Evolutionary conservation across 805 yeast genomes (phyloP), one percentile per base, ranked within the genome.

Genomic region (Metschnikowia aberdeeniae): DNA sequence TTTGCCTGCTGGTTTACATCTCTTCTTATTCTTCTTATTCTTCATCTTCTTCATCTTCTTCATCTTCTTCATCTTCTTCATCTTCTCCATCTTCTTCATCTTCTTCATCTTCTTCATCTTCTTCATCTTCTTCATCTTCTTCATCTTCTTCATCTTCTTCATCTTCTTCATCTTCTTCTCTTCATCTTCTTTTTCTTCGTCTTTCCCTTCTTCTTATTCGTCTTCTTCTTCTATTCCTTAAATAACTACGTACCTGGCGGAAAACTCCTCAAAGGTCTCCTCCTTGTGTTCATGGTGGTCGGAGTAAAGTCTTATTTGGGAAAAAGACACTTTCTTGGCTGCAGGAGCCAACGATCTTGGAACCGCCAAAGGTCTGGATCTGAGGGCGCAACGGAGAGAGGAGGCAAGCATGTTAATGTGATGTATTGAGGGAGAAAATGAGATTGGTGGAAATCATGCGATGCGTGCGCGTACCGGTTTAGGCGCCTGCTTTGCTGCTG

Each of bases 221-320:
- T n/a, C n/a, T n/a, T n/a, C 26, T 22, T 22, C 8, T 22, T 22
- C 26, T 22, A 6, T 7, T 14, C 14, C 10, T 7, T 9, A 10
- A 13, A 24, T 11, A n/a, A 12, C 11, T 47, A 59, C 77, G 53
- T 77, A 81, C 84, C 88, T 78, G 52, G 78, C 77, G 44, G 96
- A 88, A 78, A 89, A 89, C 75, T 90, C 97, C 73, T 89, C 97
- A 56, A 87, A 90, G 44, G 96, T 82, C 75, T 89, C 97, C 67
- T 87, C 96, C 56, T 84, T 87, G 65, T 87, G 95, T 67, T 87
- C 95, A 58, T 84, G 87, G 66, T 85, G 92, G 57, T 76, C 83
- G 44, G 95, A 85, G 78, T 86, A 89, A 60, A 75, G 75, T 81
- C 97, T 81, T 40, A 67, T 50, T 48, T 60, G 68, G 46, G 61